A percentile compares a stretch with the other conserved stretches of the same genome.
Evolutionary conservation across 2,329 filamentous ascomycete species (phyloP).

Genomic region (Sporothrix sp.): DNA sequence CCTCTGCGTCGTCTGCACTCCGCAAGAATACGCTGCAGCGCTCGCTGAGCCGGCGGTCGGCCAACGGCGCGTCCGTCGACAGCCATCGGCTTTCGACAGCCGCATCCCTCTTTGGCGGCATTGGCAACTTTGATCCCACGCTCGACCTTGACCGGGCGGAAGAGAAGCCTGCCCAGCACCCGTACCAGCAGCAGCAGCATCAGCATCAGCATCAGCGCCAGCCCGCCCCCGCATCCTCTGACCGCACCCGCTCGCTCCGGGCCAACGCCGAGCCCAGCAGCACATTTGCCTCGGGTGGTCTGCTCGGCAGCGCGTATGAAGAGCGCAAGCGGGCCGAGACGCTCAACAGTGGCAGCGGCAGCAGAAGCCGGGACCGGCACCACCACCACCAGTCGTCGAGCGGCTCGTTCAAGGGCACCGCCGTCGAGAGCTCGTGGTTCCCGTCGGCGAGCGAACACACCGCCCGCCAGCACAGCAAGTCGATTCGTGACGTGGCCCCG

Average conservation of each 20-base stretch:
- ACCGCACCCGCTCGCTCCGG: background rate
- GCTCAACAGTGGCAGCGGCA: background rate
- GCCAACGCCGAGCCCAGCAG: slow-evolving; percentile 19
- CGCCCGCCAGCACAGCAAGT: slow-evolving; percentile 13
- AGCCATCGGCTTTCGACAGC: slow-evolving; percentile 33
- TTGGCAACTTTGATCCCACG: slow-evolving; percentile 59
- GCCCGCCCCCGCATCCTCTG: background rate
- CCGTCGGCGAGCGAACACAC: slow-evolving; percentile 28
- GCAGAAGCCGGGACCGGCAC: no score
- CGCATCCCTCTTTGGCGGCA: slow-evolving; percentile 45
- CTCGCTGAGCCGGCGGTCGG: slow-evolving; percentile 9
- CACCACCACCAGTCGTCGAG: slow-evolving; percentile 2
- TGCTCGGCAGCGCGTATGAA: slow-evolving; percentile 42
- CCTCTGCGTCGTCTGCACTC: slow-evolving; percentile 16
- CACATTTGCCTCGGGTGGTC: slow-evolving; percentile 40
- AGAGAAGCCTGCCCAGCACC: no score
- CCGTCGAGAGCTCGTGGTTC: slow-evolving; percentile 26
- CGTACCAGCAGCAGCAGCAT: no score
- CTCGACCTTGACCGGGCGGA: slow-evolving; percentile 53
- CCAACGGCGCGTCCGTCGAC: slow-evolving; percentile 19
- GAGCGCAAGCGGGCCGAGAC: slow-evolving; percentile 33
- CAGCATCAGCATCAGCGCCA: background rate
- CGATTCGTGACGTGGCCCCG: slow-evolving; percentile 1
- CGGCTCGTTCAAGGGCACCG: background rate
- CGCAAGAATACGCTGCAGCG: slow-evolving; percentile 26